Conservation (phyloP, 495 filamentous ascomycete species). For the Bryoglossum gracile region DNA sequence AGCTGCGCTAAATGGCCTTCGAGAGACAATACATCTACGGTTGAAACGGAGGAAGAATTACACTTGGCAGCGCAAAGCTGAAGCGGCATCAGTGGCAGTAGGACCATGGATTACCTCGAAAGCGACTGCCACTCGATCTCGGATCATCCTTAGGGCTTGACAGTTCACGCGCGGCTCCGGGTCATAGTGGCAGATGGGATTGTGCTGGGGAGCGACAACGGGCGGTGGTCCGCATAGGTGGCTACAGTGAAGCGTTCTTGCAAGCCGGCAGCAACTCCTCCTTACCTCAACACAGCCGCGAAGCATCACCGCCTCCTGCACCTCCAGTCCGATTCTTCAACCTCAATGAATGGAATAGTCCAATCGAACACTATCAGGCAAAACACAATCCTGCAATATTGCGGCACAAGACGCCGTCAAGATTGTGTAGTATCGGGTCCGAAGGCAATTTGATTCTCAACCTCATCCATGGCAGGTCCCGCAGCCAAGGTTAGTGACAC, state of each 20-base stretch:
- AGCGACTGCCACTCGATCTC: background rate
- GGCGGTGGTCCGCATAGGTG: no score
- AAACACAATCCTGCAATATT: no score
- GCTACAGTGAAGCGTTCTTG: background rate
- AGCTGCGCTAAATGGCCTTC: conserved; percentile 4
- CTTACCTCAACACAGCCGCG: no score
- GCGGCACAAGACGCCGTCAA: no score
- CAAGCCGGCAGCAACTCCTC: background rate
- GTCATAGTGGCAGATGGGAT: conserved; percentile 5
- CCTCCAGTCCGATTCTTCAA: no score
- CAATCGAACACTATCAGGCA: no score
- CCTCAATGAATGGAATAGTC: no score
- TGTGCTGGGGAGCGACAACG: conserved; percentile 2
- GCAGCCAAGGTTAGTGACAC: no score
- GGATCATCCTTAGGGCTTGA: conserved; percentile 1
- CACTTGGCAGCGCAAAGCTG: conserved; percentile 2
- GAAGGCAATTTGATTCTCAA: no score
- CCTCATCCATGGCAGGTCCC: no score
- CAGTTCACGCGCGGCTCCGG: background rate
- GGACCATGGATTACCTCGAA: background rate
- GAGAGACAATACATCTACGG: conserved; percentile 8
- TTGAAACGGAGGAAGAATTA: conserved; percentile 8
- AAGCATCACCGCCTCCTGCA: background rate
- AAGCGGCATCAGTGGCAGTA: conserved; percentile 1
- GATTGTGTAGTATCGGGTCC: no score